Conservation (phyloP, 345 rosid species). For the Salix udensis region DNA sequence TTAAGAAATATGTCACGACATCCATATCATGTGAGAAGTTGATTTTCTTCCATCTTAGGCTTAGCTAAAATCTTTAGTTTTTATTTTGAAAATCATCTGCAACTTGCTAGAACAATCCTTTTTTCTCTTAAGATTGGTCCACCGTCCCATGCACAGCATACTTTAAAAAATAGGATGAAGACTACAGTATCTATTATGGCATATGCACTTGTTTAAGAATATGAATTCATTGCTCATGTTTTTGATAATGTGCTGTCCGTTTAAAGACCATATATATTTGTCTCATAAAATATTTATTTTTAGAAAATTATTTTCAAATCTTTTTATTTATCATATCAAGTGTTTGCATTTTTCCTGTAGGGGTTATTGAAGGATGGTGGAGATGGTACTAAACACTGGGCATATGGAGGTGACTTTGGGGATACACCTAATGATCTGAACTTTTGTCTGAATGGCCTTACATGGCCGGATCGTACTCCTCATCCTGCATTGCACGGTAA, state of each 20-base stretch:
- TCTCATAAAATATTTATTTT: not conserved
- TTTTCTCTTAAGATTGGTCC: not conserved
- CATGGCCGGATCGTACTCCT: conserved; percentile 92
- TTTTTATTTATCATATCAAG: not conserved
- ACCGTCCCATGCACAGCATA: not conserved
- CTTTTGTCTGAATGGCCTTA: conserved; percentile 87
- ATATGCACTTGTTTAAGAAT: too few relatives aligned
- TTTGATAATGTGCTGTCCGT: too few relatives aligned
- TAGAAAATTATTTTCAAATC: not conserved
- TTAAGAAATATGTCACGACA: conserved; percentile 1
- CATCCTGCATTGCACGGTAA: conserved; percentile 93
- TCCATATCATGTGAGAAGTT: not conserved
- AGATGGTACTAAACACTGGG: conserved; percentile 80
- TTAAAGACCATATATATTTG: not conserved
- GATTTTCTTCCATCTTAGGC: not conserved
- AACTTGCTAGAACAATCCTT: not conserved
- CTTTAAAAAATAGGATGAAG: not conserved
- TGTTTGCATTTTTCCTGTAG: conserved; percentile 36
- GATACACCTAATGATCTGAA: conserved; percentile 90
- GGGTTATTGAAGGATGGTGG: conserved; percentile 62
- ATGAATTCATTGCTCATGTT: too few relatives aligned
- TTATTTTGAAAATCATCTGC: not conserved
- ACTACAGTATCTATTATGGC: not conserved
- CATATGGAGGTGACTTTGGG: conserved; percentile 99
- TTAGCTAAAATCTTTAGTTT: not conserved